Conservation (phyloP, 441 rosid species). For the Metrosideros polymorpha region DNA sequence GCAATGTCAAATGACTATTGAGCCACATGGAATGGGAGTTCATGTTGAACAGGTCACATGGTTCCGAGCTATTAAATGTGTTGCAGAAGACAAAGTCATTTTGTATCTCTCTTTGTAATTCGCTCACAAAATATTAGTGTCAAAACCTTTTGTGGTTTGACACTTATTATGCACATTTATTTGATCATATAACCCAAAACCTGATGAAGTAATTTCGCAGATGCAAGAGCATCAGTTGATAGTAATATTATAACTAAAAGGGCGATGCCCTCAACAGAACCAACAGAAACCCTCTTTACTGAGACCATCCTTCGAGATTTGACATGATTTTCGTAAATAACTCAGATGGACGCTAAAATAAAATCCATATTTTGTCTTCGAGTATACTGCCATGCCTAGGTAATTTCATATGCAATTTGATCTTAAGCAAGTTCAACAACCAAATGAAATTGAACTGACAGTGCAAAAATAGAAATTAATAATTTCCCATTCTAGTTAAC, state of each 20-base stretch:
- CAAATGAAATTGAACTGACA: not conserved
- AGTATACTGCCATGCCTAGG: not conserved
- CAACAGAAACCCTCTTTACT: not conserved
- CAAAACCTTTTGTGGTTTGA: not conserved
- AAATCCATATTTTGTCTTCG: not conserved
- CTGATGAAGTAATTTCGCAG: not conserved
- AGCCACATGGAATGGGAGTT: not conserved
- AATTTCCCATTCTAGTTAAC: not conserved
- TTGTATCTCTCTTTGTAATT: not conserved
- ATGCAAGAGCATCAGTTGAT: not conserved
- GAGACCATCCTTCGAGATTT: not conserved
- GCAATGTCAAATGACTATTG: not conserved
- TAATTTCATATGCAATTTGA: not conserved
- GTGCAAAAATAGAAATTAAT: not conserved
- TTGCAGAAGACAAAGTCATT: not conserved
- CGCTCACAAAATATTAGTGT: not conserved
- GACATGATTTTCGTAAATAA: not conserved
- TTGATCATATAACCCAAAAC: not conserved
- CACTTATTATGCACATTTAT: not conserved
- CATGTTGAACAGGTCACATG: not conserved
- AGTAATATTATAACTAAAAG: not conserved
- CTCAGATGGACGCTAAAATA: not conserved
- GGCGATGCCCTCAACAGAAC: not conserved
- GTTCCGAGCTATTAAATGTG: not conserved
- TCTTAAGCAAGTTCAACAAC: not conserved